Base-by-base conservation (phyloP, 495 filamentous ascomycete species). In the Aspergillus incahuasiensis region DNA sequence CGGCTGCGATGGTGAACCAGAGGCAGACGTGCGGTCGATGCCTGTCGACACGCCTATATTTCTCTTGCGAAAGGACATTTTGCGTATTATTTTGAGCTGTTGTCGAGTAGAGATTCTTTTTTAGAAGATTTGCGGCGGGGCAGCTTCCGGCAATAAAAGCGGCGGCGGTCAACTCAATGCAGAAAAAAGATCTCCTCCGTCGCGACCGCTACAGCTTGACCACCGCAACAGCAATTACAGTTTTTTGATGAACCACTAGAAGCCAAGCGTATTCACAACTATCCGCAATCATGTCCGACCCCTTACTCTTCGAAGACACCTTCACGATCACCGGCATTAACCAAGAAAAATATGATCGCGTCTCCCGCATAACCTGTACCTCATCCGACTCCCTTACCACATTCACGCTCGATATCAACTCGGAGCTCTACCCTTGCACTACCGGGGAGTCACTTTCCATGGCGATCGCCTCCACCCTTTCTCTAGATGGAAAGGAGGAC, bases 321-420 rank as follows among this genome's bases (percentile, higher is more conserved):
- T 97, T 99, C 85, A 84, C 77, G 52, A 80, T 99, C 66, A 90
- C 87, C 51, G 65, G 71, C 42, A 67, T 91, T 70, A 87, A 92
- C 78, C 75, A 82, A 48, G 76, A 85, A 58, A 96, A 97, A 73
- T 99, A 99, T 73, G 94, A 97, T 75, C 90, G 92, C 50, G 92
- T 97, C 38, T 84, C 86, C 41, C 92, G 94, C 60, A 77, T 97
- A 63, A 78, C 70, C 40, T 89, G 82, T 63, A 85, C 76, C 28
- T 91, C 84, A 19, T 78, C 82, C 52, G 86, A 92, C 74, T 79
- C 76, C 57, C 78, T 78, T 55, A 88, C 86, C 30, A 81, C 79
- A 46, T 86, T 99, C 73, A 84, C 81, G 2, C 87, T 99, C 58
- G 94, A 99, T 74, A 83, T 97, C 75, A 97, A 99, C 77, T 86